Evolutionary conservation across 106 monocot genomes (phyloP).

Genomic region (Agapanthus africanus): DNA sequence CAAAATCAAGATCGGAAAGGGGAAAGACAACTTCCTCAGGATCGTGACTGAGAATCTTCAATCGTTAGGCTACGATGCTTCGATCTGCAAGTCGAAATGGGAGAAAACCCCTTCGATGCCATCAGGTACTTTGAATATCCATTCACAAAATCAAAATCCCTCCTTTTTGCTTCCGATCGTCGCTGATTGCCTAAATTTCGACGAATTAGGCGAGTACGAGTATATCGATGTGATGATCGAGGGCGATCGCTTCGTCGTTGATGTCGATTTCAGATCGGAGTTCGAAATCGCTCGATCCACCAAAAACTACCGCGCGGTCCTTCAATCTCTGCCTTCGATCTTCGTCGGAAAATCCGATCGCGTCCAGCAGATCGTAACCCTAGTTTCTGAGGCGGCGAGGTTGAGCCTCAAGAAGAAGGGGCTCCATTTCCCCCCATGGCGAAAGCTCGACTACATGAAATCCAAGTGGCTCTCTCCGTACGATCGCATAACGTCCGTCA

Average conservation of each 20-base stretch:
- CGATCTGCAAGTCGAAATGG: constrained; percentile 61
- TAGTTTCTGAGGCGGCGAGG: constrained; percentile 49
- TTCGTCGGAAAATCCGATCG: constrained; percentile 57
- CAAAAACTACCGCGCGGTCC: constrained; percentile 38
- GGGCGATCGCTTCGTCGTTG: constrained; percentile 44
- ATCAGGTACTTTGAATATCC: no score
- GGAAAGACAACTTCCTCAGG: constrained; percentile 12
- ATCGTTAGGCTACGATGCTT: constrained; percentile 48
- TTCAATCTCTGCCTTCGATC: constrained; percentile 49
- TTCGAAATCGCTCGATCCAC: constrained; percentile 72
- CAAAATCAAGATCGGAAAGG: constrained; percentile 22
- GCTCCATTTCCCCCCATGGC: constrained; percentile 71
- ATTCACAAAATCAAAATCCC: no score
- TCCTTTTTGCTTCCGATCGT: background rate
- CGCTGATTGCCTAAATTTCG: background rate
- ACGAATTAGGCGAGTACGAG: constrained; percentile 48
- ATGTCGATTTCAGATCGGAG: constrained; percentile 70
- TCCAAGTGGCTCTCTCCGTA: constrained; percentile 57
- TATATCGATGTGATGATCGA: constrained; percentile 57
- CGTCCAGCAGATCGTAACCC: constrained; percentile 41
- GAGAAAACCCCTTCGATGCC: constrained; percentile 46
- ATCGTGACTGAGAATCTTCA: constrained; percentile 29
- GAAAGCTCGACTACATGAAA: constrained; percentile 63
- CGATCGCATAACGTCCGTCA: background rate
- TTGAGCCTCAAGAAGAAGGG: constrained; percentile 70